Base-by-base conservation (phyloP, 2,329 filamentous ascomycete genomes). In the Cercospora sesami region DNA sequence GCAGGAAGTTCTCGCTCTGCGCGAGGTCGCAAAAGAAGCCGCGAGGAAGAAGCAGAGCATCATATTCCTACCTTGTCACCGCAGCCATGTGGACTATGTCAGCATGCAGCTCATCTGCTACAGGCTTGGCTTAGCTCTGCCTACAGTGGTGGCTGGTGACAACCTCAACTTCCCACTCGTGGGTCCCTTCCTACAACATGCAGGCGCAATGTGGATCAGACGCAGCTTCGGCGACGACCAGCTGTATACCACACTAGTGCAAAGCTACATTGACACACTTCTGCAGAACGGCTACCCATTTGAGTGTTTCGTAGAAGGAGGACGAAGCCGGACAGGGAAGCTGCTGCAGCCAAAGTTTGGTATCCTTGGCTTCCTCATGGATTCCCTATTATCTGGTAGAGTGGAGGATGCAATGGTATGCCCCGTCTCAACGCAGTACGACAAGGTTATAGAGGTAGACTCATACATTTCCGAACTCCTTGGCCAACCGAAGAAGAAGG, bases 401-500 rank as follows among this genome's bases (percentile, higher is more conserved):
- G 93, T 97, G 0, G 85, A 96, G 58, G 95, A 99, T 79, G 90
- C 93, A 33, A 91, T 97, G 51, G 93, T 99, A 63, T 97, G 94
- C 74, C 95, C 95, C 0, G 95, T 99, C 57, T 96, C 92, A 79
- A 97, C 94, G 0, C 95, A 99, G 78, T 99, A 99, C 77, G 95
- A 99, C 83, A 99, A 98, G 78, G 95, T 99, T 65, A 96, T 99
- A 68, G 95, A 99, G 79, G 97, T 96, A 0, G 93, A 97, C 72
- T 95, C 93, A 5, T 99, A 99, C 76, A 94, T 98, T 55, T 95
- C 90, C 36, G 95, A 99, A 79, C 86, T 99, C 2, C 86, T 99
- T 0, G 95, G 95, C 3, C 90, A 96, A 69, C 95, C 95, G 0
- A 99, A 99, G 80, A 92, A 92, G 75, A 96, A 97, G 78, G 95